Conservation (phyloP, 2,329 filamentous ascomycete genomes). For the Xylaria multiplex region DNA sequence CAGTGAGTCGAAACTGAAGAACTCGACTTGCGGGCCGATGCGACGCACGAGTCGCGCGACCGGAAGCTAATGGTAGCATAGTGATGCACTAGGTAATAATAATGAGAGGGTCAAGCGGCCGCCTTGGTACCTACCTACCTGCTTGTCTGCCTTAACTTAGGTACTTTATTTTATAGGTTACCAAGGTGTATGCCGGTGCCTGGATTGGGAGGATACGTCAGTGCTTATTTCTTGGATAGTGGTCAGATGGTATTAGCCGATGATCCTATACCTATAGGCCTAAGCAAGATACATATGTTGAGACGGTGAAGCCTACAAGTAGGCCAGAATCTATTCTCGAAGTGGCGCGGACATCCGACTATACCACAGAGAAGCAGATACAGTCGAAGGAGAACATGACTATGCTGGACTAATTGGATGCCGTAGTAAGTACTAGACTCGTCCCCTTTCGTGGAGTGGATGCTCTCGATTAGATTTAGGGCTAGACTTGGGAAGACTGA, state of each 20-base stretch:
- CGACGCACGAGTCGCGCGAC: background rate
- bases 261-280: background rate
- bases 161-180: background rate
- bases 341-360: conserved; percentile 4
- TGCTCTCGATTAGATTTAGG: conserved; percentile 8
- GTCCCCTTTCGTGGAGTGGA: conserved; percentile 12
- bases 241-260: background rate
- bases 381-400: background rate
- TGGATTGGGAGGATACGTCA: background rate
- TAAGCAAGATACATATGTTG: background rate
- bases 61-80: background rate
- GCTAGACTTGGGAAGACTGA: conserved; percentile 15
- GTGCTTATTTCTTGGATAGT: conserved; percentile 1
- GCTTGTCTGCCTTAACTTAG: conserved; percentile 11
- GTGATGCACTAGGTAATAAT: background rate
- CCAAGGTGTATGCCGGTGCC: conserved; percentile 5
- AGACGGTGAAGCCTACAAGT: background rate
- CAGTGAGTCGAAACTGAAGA: conserved; percentile 10
- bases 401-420: conserved; percentile 2
- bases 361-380: background rate
- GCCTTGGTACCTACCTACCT: background rate
- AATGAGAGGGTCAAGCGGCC: background rate
- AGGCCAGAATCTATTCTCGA: conserved; percentile 6
- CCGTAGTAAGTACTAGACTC: background rate
- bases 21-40: conserved; percentile 20